Evolutionary conservation across 768 basidiomycete species (phyloP).

Genomic region (Tulasnella sp.): DNA sequence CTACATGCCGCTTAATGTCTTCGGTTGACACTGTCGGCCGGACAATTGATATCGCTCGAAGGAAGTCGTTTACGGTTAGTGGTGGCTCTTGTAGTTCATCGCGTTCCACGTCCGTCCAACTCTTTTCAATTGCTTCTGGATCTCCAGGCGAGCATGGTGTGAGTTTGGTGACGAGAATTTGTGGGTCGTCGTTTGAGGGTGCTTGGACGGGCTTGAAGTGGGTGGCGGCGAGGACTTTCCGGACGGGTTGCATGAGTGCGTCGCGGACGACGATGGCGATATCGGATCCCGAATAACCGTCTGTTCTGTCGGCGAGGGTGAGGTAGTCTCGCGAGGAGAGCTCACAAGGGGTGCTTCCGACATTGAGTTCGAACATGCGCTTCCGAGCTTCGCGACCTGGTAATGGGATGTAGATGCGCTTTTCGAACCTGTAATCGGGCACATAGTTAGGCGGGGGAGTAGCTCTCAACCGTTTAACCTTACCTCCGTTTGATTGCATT

Average conservation of each 20-base stretch:
- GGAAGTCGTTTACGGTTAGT: slow-evolving; percentile 63
- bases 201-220: slow-evolving; percentile 66
- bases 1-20: slow-evolving; percentile 73
- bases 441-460: not conserved
- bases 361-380: slow-evolving; percentile 94
- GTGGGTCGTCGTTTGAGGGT: slow-evolving; percentile 24
- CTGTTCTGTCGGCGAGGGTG: slow-evolving; percentile 68
- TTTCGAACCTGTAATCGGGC: slow-evolving; percentile 59
- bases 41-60: slow-evolving; percentile 63
- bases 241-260: slow-evolving; percentile 95
- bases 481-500: slow-evolving; percentile 93
- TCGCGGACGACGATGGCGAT: slow-evolving; percentile 90
- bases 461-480: slow-evolving; percentile 17
- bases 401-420: slow-evolving; percentile 95
- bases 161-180: slow-evolving; percentile 38
- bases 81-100: slow-evolving; percentile 87
- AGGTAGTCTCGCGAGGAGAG: slow-evolving; percentile 69
- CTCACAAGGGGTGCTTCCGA: slow-evolving; percentile 84
- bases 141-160: slow-evolving; percentile 97
- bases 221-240: slow-evolving; percentile 89
- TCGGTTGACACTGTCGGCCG: slow-evolving; percentile 79
- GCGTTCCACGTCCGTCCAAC: slow-evolving; percentile 77
- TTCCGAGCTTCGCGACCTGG: slow-evolving; percentile 84
- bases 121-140: slow-evolving; percentile 67
- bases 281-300: slow-evolving; percentile 92